Base-by-base conservation (phyloP, 495 filamentous ascomycete genomes). In the Darksidea phi region DNA sequence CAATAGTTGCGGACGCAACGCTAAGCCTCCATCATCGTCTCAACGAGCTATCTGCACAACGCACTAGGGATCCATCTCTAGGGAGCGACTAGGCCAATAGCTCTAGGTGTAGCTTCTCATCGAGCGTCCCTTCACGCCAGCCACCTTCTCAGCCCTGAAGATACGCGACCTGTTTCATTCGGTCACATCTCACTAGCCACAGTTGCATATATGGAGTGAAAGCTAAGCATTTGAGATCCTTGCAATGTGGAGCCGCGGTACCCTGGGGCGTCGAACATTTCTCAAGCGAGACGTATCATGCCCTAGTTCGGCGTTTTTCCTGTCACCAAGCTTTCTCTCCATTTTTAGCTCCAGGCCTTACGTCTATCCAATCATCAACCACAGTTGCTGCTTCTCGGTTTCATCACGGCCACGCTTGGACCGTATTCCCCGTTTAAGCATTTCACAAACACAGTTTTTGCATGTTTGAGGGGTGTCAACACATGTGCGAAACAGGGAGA, bases 381-480 rank as follows among this genome's bases (percentile, higher is more conserved):
- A 37, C 8, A 18, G 1, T 17, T 6, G 1, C 6, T 28, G 18
- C 36, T n/a, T 23, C 20, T 7, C 26, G 6, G 49, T 53, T 53
- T 53, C 49, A 53, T 20, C 15, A 43, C 18, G 15, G 41, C 18
- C 18, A 20, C 41, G 5, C 5, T 15, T 43, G 6, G 3, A 15
- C n/a, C n/a, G n/a, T n/a, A n/a, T n/a, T n/a, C n/a, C n/a, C n/a
- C n/a, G n/a, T n/a, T n/a, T n/a, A n/a, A n/a, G n/a, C n/a, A 43
- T 43, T 43, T 13, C 41, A 13, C 41, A 43, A 43, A 43, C 8
- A 21, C n/a, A 12, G 38, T 36, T 41, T 28, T 24, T 46, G 10
- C 51, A 57, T 26, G 34, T 49, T 20, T 47, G 43, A 36, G 38
- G 20, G 24, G 23, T 54, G 38, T 59, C 32, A 18, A 54, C 13